Base-by-base conservation (phyloP, 108 stramenopile species). In the Aurantiochytrium sp. region DNA sequence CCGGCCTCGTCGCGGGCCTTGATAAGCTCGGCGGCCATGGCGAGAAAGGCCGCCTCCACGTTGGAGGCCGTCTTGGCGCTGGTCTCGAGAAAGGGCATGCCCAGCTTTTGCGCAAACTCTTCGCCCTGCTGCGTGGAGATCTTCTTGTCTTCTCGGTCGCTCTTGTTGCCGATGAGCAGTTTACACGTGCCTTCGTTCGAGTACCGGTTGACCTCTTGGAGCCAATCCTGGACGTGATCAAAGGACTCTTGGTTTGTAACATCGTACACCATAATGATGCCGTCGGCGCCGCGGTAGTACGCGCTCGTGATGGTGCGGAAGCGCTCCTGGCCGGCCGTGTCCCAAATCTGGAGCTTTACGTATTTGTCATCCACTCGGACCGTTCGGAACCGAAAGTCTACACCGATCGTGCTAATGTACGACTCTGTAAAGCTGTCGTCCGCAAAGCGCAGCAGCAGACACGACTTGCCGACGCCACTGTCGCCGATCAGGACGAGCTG, bases 401-500 rank as follows among this genome's bases (percentile, higher is more conserved):
- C 99, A 37, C 99, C 99, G 90, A 99, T 99, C 27, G 99, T 99
- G 87, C 96, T 97, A 90, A 98, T 98, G 91, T 97, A 98, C 27
- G 95, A 97, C 87, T 99, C 99, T 24, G 97, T 97, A 89, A 98
- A 99, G 15, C 97, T 96, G 90, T 98, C 98, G 90, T 99, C 99
- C 95, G 98, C 98, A 92, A 99, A 99, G 68, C 98, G 95, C 48
- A 99, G 93, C 48, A 99, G 93, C 69, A 99, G 91, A 88, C 98
- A 98, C 8, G 97, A 97, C 93, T 99, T 99, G 85, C 99, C 99
- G 34, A 99, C 99, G 52, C 99, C 98, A 37, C 95, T 95, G 86
- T 99, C 99, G 48, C 99, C 99, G 89, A 99, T 99, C 86, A 99
- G 92, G 41, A 99, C 97, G 19, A 99, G 95, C 91, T 99, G 96